Conservation (phyloP, 75 land plant genomes). For the Picea sitchensis region DNA sequence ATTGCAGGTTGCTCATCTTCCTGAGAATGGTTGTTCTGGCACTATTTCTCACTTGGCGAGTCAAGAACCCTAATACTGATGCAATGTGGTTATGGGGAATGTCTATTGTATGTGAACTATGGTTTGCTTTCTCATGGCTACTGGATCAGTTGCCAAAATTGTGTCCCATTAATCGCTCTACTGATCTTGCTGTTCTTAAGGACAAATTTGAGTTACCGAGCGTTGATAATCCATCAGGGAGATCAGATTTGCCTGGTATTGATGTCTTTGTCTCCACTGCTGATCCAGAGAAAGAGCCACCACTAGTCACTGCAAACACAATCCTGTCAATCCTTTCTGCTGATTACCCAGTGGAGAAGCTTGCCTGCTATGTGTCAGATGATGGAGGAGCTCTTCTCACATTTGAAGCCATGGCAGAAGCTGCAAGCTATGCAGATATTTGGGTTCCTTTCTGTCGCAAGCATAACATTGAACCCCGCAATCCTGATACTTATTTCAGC, state of each 20-base stretch:
- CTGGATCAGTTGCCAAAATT: slow-evolving; percentile 92
- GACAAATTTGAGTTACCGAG: slow-evolving; percentile 71
- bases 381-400: slow-evolving; percentile 87
- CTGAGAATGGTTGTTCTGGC: slow-evolving; percentile 61
- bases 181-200: slow-evolving; percentile 71
- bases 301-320: slow-evolving; percentile 91
- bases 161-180: slow-evolving; percentile 74
- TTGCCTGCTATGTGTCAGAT: slow-evolving; percentile 75
- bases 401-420: slow-evolving; percentile 86
- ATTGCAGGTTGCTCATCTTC: slow-evolving; percentile 48
- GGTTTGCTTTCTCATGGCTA: slow-evolving; percentile 96
- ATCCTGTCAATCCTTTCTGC: slow-evolving; percentile 85
- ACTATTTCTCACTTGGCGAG: slow-evolving; percentile 72
- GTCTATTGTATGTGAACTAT: slow-evolving; percentile 90
- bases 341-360: slow-evolving; percentile 91
- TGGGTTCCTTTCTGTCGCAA: slow-evolving; percentile 90
- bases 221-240: slow-evolving; percentile 59
- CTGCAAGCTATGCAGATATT: slow-evolving; percentile 63
- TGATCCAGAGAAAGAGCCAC: slow-evolving; percentile 95
- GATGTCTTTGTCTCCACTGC: slow-evolving; percentile 94
- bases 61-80: slow-evolving; percentile 58
- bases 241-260: slow-evolving; percentile 83
- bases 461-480: slow-evolving; percentile 71
- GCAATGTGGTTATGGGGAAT: slow-evolving; percentile 96
- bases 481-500: slow-evolving; percentile 65